Evolutionary conservation across 2,329 filamentous ascomycete genomes (phyloP), one percentile per base, ranked within the genome.

Genomic region (Aureobasidium sp.): DNA sequence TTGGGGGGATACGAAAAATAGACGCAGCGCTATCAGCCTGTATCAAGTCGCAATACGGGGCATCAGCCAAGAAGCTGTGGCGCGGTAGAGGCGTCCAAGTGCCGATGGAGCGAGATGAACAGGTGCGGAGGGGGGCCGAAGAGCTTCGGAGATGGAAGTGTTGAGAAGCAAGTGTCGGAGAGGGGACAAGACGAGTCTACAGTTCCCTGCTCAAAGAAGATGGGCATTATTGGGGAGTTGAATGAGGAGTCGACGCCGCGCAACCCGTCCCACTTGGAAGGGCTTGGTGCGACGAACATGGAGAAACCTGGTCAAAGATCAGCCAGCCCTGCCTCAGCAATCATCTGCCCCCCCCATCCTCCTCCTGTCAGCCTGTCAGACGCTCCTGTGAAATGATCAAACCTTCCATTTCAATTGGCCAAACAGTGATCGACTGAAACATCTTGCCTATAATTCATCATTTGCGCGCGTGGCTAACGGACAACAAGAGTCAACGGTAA

Each of bases 1-100:
- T 29, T 15, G 24, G 54, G 39, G 39, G 42, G 31, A 58, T 58
- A 58, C 54, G 54, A 58, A 58, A 19, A 58, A 58, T 48, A 58
- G 15, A 48, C 54, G 42, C 54, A 37, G 54, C 54, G 42, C 54
- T 58, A 58, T 35, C 54, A 37, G 29, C 54, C 48, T 37, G 31
- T 39, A 37, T 19, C 24, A 33, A n/a, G 29, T 29, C 19, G 40
- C 54, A 14, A 19, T 47, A 24, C 29, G 40, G 31, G 37, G 42
- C 54, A 58, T 48, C 39, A 15, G 54, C 54, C 54, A 58, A 58
- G 54, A 29, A 14, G n/a, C 4, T 6, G 50, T 54, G 24, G 35
- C 37, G 35, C n/a, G 33, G 49, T n/a, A 52, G 33, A 40, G 50
- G 52, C 52, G 27, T 45, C n/a, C 24, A 45, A 33, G 17, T 45